Evolutionary conservation across 495 filamentous ascomycete genomes (phyloP).

Genomic region (Podospora conica): DNA sequence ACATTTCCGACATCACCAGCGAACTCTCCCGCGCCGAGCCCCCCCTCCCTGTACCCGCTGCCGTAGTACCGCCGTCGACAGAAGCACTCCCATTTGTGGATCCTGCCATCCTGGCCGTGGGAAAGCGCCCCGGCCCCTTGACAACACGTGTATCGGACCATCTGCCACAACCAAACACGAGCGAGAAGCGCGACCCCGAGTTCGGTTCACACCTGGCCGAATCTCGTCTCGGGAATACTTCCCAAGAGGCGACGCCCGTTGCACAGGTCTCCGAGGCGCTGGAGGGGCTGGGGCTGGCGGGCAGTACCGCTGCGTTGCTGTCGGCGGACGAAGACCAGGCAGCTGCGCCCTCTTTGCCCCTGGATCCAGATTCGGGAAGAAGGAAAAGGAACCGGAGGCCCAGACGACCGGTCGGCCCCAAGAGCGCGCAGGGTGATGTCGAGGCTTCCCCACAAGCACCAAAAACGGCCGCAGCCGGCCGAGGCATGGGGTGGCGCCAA

Average conservation of each 20-base stretch:
- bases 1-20: constrained; percentile 35
- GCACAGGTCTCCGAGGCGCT: constrained; percentile 7
- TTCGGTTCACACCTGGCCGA: constrained; percentile 1
- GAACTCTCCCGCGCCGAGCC: constrained; percentile 5
- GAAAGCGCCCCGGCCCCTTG: constrained; percentile 28
- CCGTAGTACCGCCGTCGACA: not conserved
- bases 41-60: not conserved
- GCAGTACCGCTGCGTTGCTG: not conserved
- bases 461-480: constrained; percentile 24
- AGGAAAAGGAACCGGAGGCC: constrained; percentile 23
- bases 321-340: constrained; percentile 22
- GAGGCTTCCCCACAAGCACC: constrained; percentile 19
- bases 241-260: constrained; percentile 13
- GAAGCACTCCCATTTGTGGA: constrained; percentile 40
- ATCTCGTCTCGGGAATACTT: not conserved
- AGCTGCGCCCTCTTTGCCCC: constrained; percentile 9
- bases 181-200: constrained; percentile 32
- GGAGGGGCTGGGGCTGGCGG: constrained; percentile 15
- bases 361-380: constrained; percentile 9
- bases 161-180: constrained; percentile 27
- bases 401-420: constrained; percentile 15
- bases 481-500: constrained; percentile 71
- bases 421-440: constrained; percentile 14
- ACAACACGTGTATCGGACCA: constrained; percentile 12
- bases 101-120: constrained; percentile 50